Conservation (phyloP, 1,139 yeast genomes). For the Meyerozyma smithsonii region DNA sequence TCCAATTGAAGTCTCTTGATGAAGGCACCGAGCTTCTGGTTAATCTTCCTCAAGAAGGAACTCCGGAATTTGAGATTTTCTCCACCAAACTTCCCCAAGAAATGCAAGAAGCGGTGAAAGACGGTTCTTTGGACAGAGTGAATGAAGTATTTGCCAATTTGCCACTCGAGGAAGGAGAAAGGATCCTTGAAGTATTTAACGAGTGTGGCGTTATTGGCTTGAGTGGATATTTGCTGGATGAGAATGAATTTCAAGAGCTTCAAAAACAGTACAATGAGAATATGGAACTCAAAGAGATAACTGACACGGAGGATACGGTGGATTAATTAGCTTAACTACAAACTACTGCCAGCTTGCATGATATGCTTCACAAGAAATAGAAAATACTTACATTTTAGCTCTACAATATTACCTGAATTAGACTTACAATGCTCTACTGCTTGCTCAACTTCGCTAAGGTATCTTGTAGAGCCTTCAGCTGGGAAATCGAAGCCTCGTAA, state of each 20-base stretch:
- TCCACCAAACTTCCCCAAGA: conserved; percentile 49
- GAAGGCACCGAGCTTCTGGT: conserved; percentile 75
- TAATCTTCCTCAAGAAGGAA: conserved; percentile 55
- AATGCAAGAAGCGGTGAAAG: conserved; percentile 73
- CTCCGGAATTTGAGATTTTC: conserved; percentile 50
- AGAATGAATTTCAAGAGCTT: conserved; percentile 20
- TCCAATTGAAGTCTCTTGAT: conserved; percentile 85
- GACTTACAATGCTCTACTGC: conserved; percentile 7
- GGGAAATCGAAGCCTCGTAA: conserved; percentile 7
- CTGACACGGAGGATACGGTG: conserved; percentile 7
- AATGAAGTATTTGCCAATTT: conserved; percentile 79
- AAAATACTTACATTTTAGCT: not conserved
- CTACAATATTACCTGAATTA: not conserved
- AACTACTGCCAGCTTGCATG: no score
- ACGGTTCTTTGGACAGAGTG: conserved; percentile 70
- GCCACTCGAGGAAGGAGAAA: conserved; percentile 77
- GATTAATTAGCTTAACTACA: no score
- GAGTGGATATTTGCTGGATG: conserved; percentile 28
- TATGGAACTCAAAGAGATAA: conserved; percentile 9
- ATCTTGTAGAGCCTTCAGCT: conserved; percentile 17
- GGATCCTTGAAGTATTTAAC: conserved; percentile 66
- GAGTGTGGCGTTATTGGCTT: conserved; percentile 83
- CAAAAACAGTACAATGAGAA: conserved; percentile 20
- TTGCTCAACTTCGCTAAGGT: conserved; percentile 31
- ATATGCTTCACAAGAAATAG: not conserved